Percentiles rank a stretch among this genome's conserved stretches.
phyloP scores from a whole-genome alignment of 257 asterid genomes.

The Verbena officinalis region DNA sequence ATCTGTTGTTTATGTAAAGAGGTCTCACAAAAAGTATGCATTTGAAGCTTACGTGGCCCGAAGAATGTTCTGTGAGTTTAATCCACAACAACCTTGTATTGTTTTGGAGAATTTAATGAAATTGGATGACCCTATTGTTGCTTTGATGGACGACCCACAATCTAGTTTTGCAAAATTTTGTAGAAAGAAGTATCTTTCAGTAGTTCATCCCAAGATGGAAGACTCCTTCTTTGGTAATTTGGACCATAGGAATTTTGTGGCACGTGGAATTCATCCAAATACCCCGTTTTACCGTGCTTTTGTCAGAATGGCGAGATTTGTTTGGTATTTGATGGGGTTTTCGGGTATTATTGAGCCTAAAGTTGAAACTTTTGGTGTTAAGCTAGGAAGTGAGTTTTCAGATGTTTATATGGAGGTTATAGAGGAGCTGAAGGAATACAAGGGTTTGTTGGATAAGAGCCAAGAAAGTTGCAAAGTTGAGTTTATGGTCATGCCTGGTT shows the following conservation, averaged over 20 bases:
- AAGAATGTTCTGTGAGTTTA: slow-evolving; percentile 65
- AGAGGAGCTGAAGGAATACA: slow-evolving; percentile 57
- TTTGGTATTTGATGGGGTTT: slow-evolving; percentile 72
- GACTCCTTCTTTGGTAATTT: slow-evolving; percentile 70
- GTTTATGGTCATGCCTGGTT: slow-evolving; percentile 86
- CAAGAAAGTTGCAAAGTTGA: slow-evolving; percentile 59
- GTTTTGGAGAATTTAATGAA: slow-evolving; percentile 41
- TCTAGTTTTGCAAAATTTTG: slow-evolving; percentile 75
- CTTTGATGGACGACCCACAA: slow-evolving; percentile 57
- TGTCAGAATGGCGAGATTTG: slow-evolving; percentile 79
- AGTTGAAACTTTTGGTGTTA: slow-evolving; percentile 56
- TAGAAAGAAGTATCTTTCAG: slow-evolving; percentile 60
- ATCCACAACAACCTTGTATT: slow-evolving; percentile 29
- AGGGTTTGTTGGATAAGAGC: slow-evolving; percentile 30
- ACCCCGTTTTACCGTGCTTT: slow-evolving; percentile 73
- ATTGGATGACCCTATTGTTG: slow-evolving; percentile 61
- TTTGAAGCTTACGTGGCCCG: slow-evolving; percentile 80
- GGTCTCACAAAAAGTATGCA: slow-evolving; percentile 74
- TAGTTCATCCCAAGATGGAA: slow-evolving; percentile 77
- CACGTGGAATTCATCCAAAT: slow-evolving; percentile 63
- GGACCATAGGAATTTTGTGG: slow-evolving; percentile 71
- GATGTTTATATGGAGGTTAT: slow-evolving; percentile 63
- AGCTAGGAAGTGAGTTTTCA: slow-evolving; percentile 61
- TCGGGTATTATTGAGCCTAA: slow-evolving; percentile 46
- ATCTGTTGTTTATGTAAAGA: slow-evolving; percentile 57